phyloP scores from a whole-genome alignment of 495 filamentous ascomycete species.

The Geoglossum glabrum region DNA sequence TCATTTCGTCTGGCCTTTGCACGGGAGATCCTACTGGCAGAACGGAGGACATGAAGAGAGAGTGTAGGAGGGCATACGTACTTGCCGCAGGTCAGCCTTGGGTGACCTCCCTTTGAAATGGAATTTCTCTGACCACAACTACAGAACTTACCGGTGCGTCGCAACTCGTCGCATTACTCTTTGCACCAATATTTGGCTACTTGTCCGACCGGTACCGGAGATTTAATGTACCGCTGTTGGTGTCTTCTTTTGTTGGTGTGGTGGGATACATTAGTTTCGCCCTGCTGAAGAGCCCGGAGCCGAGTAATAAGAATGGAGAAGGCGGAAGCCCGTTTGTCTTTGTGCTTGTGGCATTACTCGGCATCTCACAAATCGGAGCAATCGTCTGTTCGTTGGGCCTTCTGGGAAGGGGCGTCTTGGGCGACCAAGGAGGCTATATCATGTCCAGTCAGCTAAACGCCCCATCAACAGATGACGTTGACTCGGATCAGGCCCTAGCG shows the following conservation, averaged over 20 bases:
- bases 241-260: slow-evolving; percentile 49
- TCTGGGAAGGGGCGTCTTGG: slow-evolving; percentile 56
- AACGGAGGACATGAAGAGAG: slow-evolving; percentile 45
- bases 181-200: slow-evolving; percentile 73
- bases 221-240: slow-evolving; percentile 53
- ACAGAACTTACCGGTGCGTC: slow-evolving; percentile 62
- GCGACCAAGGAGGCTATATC: slow-evolving; percentile 8
- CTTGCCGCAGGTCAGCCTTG: slow-evolving; percentile 35
- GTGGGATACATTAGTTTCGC: slow-evolving; percentile 59
- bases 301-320: slow-evolving; percentile 30
- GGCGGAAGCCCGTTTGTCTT: slow-evolving; percentile 43
- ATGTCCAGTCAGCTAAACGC: background rate
- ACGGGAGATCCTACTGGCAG: slow-evolving; percentile 31
- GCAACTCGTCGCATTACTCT: slow-evolving; percentile 66
- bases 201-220: slow-evolving; percentile 38
- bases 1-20: slow-evolving; percentile 63
- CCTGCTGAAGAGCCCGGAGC: slow-evolving; percentile 46
- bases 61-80: slow-evolving; percentile 68
- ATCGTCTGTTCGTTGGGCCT: slow-evolving; percentile 86
- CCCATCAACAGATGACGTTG: background rate
- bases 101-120: background rate
- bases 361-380: slow-evolving; percentile 80
- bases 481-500: background rate
- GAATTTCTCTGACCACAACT: background rate
- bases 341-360: slow-evolving; percentile 55